Evolutionary conservation across 805 yeast species (phyloP), one percentile per base, ranked within the genome.

Genomic region (Barnettozyma vustinii): DNA sequence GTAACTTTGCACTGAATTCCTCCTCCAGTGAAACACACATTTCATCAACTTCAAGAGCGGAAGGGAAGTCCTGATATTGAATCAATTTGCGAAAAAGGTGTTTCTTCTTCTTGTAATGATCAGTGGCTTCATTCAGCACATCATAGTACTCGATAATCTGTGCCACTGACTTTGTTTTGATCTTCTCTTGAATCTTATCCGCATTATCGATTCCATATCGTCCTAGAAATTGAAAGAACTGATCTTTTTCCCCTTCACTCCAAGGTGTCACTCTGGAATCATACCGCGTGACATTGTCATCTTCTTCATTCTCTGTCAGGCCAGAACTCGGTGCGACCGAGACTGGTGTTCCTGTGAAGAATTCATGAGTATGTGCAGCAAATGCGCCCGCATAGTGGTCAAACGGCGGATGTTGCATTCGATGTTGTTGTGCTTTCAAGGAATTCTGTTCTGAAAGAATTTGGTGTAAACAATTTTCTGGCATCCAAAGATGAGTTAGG

Each of bases 41-140:
- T 8, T 68, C 69, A 51, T 76, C 73, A 67, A 81, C 68, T 55
- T 81, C 87, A 50, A 68, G 62, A 1, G 82, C 77, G 3, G 69
- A 67, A 1, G 86, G 85, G 9, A 81, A 62, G 12, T 76, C 75
- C 26, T 65, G 62, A 56, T 76, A 75, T 13, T 62, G 55, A 3
- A 70, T 48, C 27, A 75, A 56, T 18, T 55, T 46, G 20, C 53
- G 50, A 32, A 52, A 54, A 10, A 13, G 16, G 1, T 42, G 37
- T 23, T 54, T 55, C 33, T 41, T 45, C 37, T 46, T 55, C 50
- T 73, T 73, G 25, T 49, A 48, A 18, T 47, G 45, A 20, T 55
- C 42, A 16, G 72, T 53, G 12, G 63, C 70, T 1, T 37, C 37
- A 41, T 66, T 58, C 12, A 81, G 58, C 7, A 69, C 43, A 8